Evolutionary conservation across 1,284 basidiomycete species (phyloP).

Genomic region (Moniliella sp.): DNA sequence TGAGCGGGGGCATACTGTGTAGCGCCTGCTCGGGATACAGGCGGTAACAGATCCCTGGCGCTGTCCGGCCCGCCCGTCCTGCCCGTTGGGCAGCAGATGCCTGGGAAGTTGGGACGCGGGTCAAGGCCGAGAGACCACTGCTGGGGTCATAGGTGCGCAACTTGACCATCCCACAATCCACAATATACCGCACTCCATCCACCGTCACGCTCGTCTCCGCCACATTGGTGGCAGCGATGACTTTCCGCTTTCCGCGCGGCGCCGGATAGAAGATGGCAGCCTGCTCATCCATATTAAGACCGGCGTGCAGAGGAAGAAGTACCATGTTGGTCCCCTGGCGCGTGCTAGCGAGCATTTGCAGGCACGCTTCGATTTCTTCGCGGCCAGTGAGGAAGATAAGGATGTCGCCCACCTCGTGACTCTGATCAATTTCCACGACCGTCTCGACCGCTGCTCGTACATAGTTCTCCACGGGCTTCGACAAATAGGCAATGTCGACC

Average conservation of each 20-base stretch:
- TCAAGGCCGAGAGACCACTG: slow-evolving; percentile 31
- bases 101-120: slow-evolving; percentile 28
- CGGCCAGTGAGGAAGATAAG: slow-evolving; percentile 36
- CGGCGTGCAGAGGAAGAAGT: slow-evolving; percentile 65
- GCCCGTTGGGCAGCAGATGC: slow-evolving; percentile 35
- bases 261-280: slow-evolving; percentile 58
- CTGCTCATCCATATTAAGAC: slow-evolving; percentile 65
- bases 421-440: slow-evolving; percentile 40
- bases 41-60: slow-evolving; percentile 74
- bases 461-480: slow-evolving; percentile 30
- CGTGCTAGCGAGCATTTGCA: slow-evolving; percentile 57
- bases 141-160: slow-evolving; percentile 35
- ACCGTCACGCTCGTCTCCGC: slow-evolving; percentile 94
- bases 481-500: slow-evolving; percentile 34
- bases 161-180: slow-evolving; percentile 87
- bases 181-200: slow-evolving; percentile 78
- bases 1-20: slow-evolving; percentile 44
- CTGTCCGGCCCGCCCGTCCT: slow-evolving; percentile 37
- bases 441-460: slow-evolving; percentile 32
- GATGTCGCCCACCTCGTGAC: slow-evolving; percentile 38
- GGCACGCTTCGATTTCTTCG: slow-evolving; percentile 46
- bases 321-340: slow-evolving; percentile 19
- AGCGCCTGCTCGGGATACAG: slow-evolving; percentile 55
- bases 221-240: slow-evolving; percentile 81
- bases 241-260: slow-evolving; percentile 49